Evolutionary conservation across 805 yeast species (phyloP).

Genomic region (Pichia sporocuriosa): DNA sequence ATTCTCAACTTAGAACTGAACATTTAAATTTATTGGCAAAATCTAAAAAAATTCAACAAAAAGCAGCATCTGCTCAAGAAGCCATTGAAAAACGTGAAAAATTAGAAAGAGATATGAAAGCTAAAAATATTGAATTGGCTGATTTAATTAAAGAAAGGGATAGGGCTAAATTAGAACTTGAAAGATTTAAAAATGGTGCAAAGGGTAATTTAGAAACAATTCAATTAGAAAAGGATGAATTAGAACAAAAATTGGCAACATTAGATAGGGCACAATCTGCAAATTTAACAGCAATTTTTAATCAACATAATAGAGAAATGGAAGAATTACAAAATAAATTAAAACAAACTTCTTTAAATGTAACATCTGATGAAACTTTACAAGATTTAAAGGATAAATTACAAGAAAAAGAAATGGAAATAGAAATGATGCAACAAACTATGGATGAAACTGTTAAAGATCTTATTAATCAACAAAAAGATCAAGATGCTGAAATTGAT

Average conservation of each 20-base stretch:
- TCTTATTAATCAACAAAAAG: slow-evolving; percentile 42
- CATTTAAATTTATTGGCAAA: slow-evolving; percentile 73
- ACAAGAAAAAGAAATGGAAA: slow-evolving; percentile 66
- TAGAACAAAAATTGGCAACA: slow-evolving; percentile 50
- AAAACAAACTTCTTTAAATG: slow-evolving; percentile 25
- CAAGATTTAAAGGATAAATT: slow-evolving; percentile 38
- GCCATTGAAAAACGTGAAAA: slow-evolving; percentile 78
- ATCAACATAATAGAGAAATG: slow-evolving; percentile 59
- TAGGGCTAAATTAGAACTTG: slow-evolving; percentile 77
- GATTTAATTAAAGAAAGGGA: slow-evolving; percentile 86
- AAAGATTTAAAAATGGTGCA: slow-evolving; percentile 57
- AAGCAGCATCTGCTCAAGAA: slow-evolving; percentile 85
- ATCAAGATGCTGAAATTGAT: slow-evolving; percentile 46
- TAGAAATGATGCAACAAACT: slow-evolving; percentile 72
- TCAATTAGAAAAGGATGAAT: slow-evolving; percentile 55
- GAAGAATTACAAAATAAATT: slow-evolving; percentile 39
- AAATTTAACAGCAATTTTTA: slow-evolving; percentile 51
- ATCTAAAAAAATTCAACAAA: slow-evolving; percentile 75
- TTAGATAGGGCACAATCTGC: slow-evolving; percentile 57
- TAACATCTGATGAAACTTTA: slow-evolving; percentile 16
- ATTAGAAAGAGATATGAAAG: slow-evolving; percentile 73
- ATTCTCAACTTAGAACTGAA: slow-evolving; percentile 87
- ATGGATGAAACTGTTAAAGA: slow-evolving; percentile 65
- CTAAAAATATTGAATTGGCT: slow-evolving; percentile 82
- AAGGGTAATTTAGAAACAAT: slow-evolving; percentile 59